Conservation (phyloP, 108 stramenopile species). For the Pseudonitzschia delicatissima region DNA sequence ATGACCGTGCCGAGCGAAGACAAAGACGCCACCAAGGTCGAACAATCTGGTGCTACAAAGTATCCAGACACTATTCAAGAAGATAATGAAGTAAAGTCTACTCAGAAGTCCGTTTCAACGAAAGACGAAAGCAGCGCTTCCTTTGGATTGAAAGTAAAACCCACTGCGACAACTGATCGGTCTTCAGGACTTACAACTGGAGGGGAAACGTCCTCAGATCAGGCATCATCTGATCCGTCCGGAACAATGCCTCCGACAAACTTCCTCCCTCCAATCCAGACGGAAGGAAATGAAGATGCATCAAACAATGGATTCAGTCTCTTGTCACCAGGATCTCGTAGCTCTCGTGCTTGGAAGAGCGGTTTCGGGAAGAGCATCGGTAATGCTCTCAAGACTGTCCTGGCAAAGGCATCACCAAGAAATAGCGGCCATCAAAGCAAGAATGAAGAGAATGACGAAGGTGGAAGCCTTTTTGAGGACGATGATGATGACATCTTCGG, state of each 20-base stretch:
- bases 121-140: not conserved
- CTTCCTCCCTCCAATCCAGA: constrained; percentile 8
- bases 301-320: constrained; percentile 8
- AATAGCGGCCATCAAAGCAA: not conserved
- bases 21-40: not conserved
- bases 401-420: constrained; percentile 29
- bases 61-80: constrained; percentile 30
- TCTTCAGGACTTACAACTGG: not conserved
- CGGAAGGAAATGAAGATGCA: constrained; percentile 14
- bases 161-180: constrained; percentile 9
- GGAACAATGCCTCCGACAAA: not conserved
- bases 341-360: constrained; percentile 7
- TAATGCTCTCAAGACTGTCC: constrained; percentile 24
- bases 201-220: not conserved
- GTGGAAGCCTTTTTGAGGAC: constrained; percentile 11
- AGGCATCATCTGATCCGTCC: not conserved
- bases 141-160: constrained; percentile 6
- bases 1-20: not conserved
- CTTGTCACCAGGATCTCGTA: constrained; percentile 13
- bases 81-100: constrained; percentile 8
- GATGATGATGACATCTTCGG: constrained; percentile 39
- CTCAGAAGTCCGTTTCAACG: not conserved
- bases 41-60: not conserved
- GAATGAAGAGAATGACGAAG: not conserved
- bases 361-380: constrained; percentile 2